Percentiles rank a stretch among this genome's conserved stretches.
These are phyloP conservation scores for Boletus sp. DNA, from an alignment of 768 basidiomycete species.

Conservation along the genomic window DNA sequence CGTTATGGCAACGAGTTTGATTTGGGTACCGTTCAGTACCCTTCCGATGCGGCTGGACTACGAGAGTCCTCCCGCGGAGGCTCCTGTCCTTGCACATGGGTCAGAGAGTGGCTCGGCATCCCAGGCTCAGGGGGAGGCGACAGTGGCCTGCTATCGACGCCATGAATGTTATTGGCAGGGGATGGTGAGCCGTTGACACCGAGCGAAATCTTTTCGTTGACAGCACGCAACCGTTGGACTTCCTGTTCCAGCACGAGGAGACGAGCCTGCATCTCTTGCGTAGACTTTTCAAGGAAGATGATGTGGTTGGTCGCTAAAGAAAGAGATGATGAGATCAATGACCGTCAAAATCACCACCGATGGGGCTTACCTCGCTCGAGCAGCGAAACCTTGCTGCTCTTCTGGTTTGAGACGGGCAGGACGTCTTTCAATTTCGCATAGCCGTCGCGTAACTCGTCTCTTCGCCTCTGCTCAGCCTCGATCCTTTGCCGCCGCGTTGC, in stretches of 20 bases:
- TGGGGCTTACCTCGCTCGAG: slow-evolving; percentile 73
- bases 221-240: slow-evolving; percentile 62
- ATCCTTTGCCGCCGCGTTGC: slow-evolving; percentile 82
- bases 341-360: slow-evolving; percentile 1
- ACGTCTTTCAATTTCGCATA: slow-evolving; percentile 88
- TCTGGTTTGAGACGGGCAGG: slow-evolving; percentile 83
- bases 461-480: slow-evolving; percentile 85
- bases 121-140: slow-evolving; percentile 64
- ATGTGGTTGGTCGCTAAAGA: slow-evolving; percentile 76
- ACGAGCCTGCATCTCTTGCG: slow-evolving; percentile 68
- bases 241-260: slow-evolving; percentile 66
- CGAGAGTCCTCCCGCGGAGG: slow-evolving; percentile 64
- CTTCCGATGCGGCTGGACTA: slow-evolving; percentile 32
- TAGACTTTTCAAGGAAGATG: slow-evolving; percentile 65
- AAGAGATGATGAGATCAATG: slow-evolving; percentile 13
- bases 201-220: slow-evolving; percentile 85
- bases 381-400: slow-evolving; percentile 86
- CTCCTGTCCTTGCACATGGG: slow-evolving; percentile 58
- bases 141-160: slow-evolving; percentile 48
- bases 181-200: slow-evolving; percentile 56
- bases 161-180: slow-evolving; percentile 44
- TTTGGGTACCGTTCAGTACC: slow-evolving; percentile 25
- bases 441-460: slow-evolving; percentile 87
- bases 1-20: slow-evolving; percentile 21
- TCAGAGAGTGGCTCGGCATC: slow-evolving; percentile 46